Conservation (phyloP, 495 filamentous ascomycete species). For the Penicillium argentinense region DNA sequence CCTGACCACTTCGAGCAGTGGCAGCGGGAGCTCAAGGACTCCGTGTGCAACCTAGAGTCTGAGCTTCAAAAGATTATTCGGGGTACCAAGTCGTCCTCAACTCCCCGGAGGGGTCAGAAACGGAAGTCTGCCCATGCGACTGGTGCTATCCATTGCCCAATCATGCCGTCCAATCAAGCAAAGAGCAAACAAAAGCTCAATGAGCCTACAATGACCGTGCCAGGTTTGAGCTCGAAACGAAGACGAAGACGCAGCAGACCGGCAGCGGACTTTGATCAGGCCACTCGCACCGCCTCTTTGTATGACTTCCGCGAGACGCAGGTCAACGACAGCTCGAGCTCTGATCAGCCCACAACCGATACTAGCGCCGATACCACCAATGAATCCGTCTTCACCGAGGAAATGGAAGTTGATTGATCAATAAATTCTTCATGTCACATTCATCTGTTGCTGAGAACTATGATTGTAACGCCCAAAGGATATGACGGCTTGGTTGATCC, state of each 20-base stretch:
- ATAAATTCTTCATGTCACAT: not conserved
- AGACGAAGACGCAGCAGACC: conserved; percentile 22
- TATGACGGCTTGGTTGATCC: too few relatives aligned
- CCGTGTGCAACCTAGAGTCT: conserved; percentile 31
- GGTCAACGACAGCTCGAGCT: conserved; percentile 22
- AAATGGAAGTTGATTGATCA: conserved; percentile 35
- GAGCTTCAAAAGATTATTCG: conserved; percentile 16
- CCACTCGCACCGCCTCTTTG: conserved; percentile 7
- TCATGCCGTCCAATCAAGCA: not conserved
- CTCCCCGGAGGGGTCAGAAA: conserved; percentile 35
- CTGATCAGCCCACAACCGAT: conserved; percentile 21
- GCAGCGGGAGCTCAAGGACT: conserved; percentile 37
- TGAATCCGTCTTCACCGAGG: conserved; percentile 16
- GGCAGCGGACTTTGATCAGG: conserved; percentile 5
- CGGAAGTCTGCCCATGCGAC: conserved; percentile 29
- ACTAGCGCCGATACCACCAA: conserved; percentile 8
- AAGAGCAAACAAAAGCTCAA: not conserved
- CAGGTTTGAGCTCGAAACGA: conserved; percentile 28
- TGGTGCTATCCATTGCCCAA: not conserved
- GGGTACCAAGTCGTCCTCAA: not conserved
- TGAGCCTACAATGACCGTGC: conserved; percentile 10
- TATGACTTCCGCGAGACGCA: conserved; percentile 17
- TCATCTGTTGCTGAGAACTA: too few relatives aligned
- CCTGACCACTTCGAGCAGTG: conserved; percentile 25
- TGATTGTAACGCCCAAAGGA: too few relatives aligned